Evolutionary conservation across 495 filamentous ascomycete species (phyloP), one percentile per base, ranked within the genome.

Genomic region (Monascus purpureus): DNA sequence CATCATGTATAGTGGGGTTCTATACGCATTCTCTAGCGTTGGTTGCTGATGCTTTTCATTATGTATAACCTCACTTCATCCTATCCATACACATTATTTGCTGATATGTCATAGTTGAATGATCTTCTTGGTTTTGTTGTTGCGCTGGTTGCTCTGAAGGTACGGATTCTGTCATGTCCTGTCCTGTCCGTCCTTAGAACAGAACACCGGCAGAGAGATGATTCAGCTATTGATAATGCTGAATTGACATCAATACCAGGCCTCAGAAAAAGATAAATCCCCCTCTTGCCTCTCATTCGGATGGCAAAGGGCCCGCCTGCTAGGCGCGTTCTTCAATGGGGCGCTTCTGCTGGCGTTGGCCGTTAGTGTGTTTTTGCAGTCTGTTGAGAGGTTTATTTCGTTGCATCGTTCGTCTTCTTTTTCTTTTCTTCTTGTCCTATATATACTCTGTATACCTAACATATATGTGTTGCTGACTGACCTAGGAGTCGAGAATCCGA

Each of bases 271-370:
- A n/a, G n/a, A n/a, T n/a, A n/a, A n/a, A 7, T 47, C 50, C 0
- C 55, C 53, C 0, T 38, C 46, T 14, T 41, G 45, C 9, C 42
- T 65, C 9, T 57, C 61, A 4, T 65, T 63, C 39, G 61, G 61
- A n/a, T 92, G 80, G 79, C 71, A 87, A 47, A 75, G 83, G 20
- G 80, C 83, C 13, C 82, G 87, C 57, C 80, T 86, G 12, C 65
- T 92, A 1, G 83, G 83, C 30, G 84, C 84, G 19, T 73, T 86
- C 40, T 75, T 88, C 57, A 93, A 93, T 47, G 84, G 84, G 36
- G 82, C 87, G 8, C 85, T 93, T 45, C 60, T 93, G 22, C 77
- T 93, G 38, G 84, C 79, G 2, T 67, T 93, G 8, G 88, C 83
- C 49, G 61, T 90, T 6, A 80, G 82, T n/a, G 87, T 93, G 42